Evolutionary conservation across 1,284 basidiomycete species (phyloP), one percentile per base, ranked within the genome.

Genomic region (Ganoderma lingzhi): DNA sequence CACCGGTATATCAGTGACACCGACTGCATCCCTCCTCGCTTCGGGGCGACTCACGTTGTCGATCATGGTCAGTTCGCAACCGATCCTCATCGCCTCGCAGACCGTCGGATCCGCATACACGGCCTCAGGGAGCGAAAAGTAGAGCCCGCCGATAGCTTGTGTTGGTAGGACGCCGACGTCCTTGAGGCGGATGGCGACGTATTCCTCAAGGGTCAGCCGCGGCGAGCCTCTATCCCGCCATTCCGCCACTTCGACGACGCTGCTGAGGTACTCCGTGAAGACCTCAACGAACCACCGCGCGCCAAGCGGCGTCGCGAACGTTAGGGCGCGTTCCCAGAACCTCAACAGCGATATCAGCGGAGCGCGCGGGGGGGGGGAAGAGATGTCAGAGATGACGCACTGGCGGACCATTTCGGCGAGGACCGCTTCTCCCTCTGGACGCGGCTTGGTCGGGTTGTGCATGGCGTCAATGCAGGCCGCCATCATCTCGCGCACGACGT

Each of bases 41-140:
- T 53, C 23, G 28, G 1, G 5, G 42, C 10, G 32, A 73, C 80
- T 69, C 68, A 82, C 82, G 71, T 83, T 84, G 42, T 72, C 72
- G 23, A 76, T 55, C 15, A 71, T 70, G 48, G 53, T 55, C 44
- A 66, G 39, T 14, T 66, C 65, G 2, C 69, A 65, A 37, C 70
- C 63, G 70, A 72, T 63, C 72, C 64, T 37, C 74, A 74, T 65
- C 74, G 76, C 30, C 70, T 76, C 72, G n/a, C 72, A 66, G 61
- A 83, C 74, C 64, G 75, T 70, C 1, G 82, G 81, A 67, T 83
- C 76, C 28, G 80, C 73, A 59, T 77, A 73, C 10, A 80, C 79
- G 19, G 75, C 73, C 41, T 82, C 79, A 3, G 82, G 80, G 8
- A 84, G 70, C 42, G 80, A 76, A 28, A 82, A 66, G 39, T 74